Evolutionary conservation across 495 filamentous ascomycete species (phyloP).

Genomic region (Friedmanniomyces endolithicus): DNA sequence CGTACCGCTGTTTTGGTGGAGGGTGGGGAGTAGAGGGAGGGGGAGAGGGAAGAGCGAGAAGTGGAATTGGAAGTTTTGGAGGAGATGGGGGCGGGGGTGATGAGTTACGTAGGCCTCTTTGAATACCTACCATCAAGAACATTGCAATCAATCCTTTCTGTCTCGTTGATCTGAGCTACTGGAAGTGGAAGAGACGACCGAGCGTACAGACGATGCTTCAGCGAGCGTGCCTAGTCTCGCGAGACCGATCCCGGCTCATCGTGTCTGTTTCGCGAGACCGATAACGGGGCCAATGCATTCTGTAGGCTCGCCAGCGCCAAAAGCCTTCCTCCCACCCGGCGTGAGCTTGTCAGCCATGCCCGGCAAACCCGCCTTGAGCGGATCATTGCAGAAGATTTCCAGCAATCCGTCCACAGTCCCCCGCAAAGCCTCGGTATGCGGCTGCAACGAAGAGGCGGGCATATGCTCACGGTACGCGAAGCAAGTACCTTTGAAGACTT

Average conservation of each 20-base stretch:
- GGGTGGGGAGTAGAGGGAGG: constrained; percentile 47
- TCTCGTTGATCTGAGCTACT: no score
- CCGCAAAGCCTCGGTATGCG: constrained; percentile 23
- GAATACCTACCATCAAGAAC: no score
- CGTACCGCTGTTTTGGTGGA: constrained; percentile 78
- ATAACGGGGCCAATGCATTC: no score
- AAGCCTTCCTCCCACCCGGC: constrained; percentile 13
- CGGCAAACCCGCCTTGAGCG: constrained; percentile 15
- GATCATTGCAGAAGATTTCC: constrained; percentile 34
- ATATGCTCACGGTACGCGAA: constrained; percentile 46
- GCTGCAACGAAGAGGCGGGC: constrained; percentile 16
- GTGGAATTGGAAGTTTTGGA: constrained; percentile 49
- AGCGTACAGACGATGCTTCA: no score
- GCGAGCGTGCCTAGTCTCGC: no score
- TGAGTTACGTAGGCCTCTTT: no score
- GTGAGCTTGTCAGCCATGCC: constrained; percentile 8
- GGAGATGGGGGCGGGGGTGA: constrained; percentile 27
- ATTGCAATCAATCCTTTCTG: no score
- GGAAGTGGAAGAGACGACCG: no score
- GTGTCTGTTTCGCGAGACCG: no score
- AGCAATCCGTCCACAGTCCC: constrained; percentile 36
- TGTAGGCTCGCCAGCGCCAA: background rate
- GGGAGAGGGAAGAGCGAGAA: constrained; percentile 22
- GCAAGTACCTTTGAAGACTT: constrained; percentile 47
- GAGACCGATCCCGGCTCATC: no score